A percentile compares a stretch with the other conserved stretches of the same genome.
Evolutionary conservation across 495 filamentous ascomycete species (phyloP).

Genomic region (Aspergillus ostianus): DNA sequence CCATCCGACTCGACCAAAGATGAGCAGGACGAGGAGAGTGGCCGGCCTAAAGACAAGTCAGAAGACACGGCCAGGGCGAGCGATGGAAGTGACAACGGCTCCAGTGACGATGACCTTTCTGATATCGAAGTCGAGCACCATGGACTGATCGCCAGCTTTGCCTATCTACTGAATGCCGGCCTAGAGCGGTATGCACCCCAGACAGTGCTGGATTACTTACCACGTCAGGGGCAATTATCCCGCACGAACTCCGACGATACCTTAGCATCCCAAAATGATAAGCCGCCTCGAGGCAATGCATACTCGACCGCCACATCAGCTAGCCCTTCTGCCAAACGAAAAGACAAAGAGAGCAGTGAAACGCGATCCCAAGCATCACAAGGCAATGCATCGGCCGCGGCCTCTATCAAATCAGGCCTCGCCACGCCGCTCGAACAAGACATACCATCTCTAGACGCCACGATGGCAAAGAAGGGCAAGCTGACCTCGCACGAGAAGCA

Average conservation of each 20-base stretch:
- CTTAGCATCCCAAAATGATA: neutral
- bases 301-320: neutral
- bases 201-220: conserved; percentile 50
- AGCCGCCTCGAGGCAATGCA: conserved; percentile 2
- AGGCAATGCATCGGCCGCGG: conserved; percentile 21
- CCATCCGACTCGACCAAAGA: conserved; percentile 31
- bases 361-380: conserved; percentile 21
- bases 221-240: conserved; percentile 38
- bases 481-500: conserved; percentile 66
- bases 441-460: conserved; percentile 24
- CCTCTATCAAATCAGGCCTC: conserved; percentile 22
- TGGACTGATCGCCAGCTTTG: conserved; percentile 46
- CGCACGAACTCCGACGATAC: conserved; percentile 1
- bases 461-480: conserved; percentile 33
- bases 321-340: conserved; percentile 12
- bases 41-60: conserved; percentile 13
- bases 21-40: conserved; percentile 11
- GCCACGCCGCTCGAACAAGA: conserved; percentile 16
- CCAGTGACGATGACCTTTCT: conserved; percentile 16
- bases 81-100: conserved; percentile 14
- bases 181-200: conserved; percentile 44
- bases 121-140: conserved; percentile 32
- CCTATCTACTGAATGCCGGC: conserved; percentile 39
- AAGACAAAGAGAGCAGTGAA: conserved; percentile 26
- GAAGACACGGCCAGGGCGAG: conserved; percentile 13